Evolutionary conservation across 1,284 basidiomycete genomes (phyloP).

Genomic region (Melampsora abietis-canadensis): DNA sequence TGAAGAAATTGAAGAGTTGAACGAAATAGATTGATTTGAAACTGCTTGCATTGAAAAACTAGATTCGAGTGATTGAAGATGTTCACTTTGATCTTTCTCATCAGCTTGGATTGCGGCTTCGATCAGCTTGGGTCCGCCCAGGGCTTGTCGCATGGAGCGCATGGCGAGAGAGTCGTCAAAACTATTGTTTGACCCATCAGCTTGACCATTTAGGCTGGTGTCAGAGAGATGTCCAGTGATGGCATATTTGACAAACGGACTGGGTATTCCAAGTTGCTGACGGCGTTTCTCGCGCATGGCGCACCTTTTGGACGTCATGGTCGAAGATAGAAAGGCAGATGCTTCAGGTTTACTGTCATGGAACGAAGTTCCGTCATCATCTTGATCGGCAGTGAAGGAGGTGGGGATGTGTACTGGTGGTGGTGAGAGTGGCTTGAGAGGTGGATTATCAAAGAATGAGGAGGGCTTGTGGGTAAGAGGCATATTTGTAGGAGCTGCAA

Average conservation of each 20-base stretch:
- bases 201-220: background rate
- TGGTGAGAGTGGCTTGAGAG: slow-evolving; percentile 1
- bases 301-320: slow-evolving; percentile 25
- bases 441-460: slow-evolving; percentile 7
- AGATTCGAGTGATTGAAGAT: slow-evolving; percentile 16
- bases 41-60: slow-evolving; percentile 16
- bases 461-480: slow-evolving; percentile 10
- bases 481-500: background rate
- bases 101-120: slow-evolving; percentile 33
- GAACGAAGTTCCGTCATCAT: slow-evolving; percentile 20
- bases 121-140: slow-evolving; percentile 34
- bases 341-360: slow-evolving; percentile 39
- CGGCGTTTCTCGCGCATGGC: slow-evolving; percentile 12
- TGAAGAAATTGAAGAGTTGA: slow-evolving; percentile 11
- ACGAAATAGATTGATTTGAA: slow-evolving; percentile 1
- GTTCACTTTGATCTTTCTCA: slow-evolving; percentile 13
- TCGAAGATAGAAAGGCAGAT: slow-evolving; percentile 36
- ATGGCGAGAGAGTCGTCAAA: slow-evolving; percentile 21
- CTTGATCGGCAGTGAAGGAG: slow-evolving; percentile 11
- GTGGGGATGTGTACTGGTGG: background rate
- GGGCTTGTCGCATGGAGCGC: slow-evolving; percentile 31
- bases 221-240: background rate
- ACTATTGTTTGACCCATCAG: background rate
- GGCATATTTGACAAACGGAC: slow-evolving; percentile 26
- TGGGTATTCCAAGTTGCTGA: slow-evolving; percentile 6